Conservation (phyloP, 768 basidiomycete genomes). For the Rhizopogon vulgaris region DNA sequence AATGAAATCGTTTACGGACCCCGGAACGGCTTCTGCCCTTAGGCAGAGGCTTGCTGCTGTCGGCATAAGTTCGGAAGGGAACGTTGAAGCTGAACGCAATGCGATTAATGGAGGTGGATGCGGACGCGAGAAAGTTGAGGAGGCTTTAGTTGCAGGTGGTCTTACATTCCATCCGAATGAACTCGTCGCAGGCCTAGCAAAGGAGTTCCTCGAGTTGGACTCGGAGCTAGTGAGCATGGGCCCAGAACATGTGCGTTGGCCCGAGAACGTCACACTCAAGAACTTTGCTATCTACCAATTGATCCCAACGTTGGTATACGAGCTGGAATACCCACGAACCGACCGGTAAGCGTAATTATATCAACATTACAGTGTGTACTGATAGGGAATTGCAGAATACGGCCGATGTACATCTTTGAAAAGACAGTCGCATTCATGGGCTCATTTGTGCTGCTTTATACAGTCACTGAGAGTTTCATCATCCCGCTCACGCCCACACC, state of each 20-base stretch:
- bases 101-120: slow-evolving; percentile 2
- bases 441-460: slow-evolving; percentile 89
- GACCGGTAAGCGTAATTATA: slow-evolving; percentile 45
- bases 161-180: slow-evolving; percentile 63
- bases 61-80: slow-evolving; percentile 1
- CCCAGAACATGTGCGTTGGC: slow-evolving; percentile 65
- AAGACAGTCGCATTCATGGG: slow-evolving; percentile 85
- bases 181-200: slow-evolving; percentile 61
- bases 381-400: slow-evolving; percentile 19
- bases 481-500: slow-evolving; percentile 69
- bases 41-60: slow-evolving; percentile 51
- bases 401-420: slow-evolving; percentile 49
- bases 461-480: slow-evolving; percentile 93
- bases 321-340: slow-evolving; percentile 93
- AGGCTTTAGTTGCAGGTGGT: slow-evolving; percentile 28
- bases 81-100: neutral
- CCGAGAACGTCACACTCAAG: slow-evolving; percentile 73
- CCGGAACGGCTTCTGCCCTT: slow-evolving; percentile 43
- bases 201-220: slow-evolving; percentile 69
- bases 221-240: slow-evolving; percentile 73
- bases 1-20: slow-evolving; percentile 46
- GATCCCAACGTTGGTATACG: slow-evolving; percentile 91
- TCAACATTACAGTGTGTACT: neutral
- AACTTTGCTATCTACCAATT: slow-evolving; percentile 85
- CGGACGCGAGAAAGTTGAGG: neutral